A percentile compares a stretch with the other conserved stretches of the same genome.
Evolutionary conservation across 2,329 filamentous ascomycete species (phyloP).

Genomic region (Didymella sp.): DNA sequence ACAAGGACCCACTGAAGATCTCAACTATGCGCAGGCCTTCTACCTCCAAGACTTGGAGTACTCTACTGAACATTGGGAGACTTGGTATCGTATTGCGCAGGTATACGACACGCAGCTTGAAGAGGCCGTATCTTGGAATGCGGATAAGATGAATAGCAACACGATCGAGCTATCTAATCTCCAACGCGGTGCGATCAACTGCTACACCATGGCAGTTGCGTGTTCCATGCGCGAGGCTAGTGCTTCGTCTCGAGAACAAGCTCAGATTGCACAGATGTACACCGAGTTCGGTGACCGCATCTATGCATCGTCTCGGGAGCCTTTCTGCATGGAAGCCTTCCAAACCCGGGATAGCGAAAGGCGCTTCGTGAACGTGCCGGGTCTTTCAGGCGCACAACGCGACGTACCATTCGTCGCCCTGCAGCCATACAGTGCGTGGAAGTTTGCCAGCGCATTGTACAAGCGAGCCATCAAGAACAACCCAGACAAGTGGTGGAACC

Average conservation of each 20-base stretch:
- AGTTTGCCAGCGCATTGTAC: constrained; percentile 68
- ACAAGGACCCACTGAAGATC: constrained; percentile 80
- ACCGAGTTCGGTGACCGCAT: constrained; percentile 72
- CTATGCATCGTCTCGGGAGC: constrained; percentile 72
- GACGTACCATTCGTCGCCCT: constrained; percentile 64
- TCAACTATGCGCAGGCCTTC: constrained; percentile 81
- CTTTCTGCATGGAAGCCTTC: constrained; percentile 72
- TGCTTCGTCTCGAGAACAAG: constrained; percentile 54
- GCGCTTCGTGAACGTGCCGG: constrained; percentile 65
- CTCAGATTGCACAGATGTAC: constrained; percentile 69
- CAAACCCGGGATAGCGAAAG: constrained; percentile 64
- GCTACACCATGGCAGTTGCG: constrained; percentile 72
- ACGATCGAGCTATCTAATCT: constrained; percentile 75
- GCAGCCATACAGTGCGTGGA: constrained; percentile 68
- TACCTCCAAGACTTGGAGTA: constrained; percentile 84
- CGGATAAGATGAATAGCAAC: constrained; percentile 89
- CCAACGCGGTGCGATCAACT: constrained; percentile 83
- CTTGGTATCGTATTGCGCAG: constrained; percentile 87
- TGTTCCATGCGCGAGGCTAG: constrained; percentile 63
- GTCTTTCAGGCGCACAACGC: constrained; percentile 60
- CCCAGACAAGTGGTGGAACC: constrained; percentile 69
- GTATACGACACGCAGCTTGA: constrained; percentile 88
- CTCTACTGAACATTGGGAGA: constrained; percentile 82
- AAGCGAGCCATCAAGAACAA: constrained; percentile 64
- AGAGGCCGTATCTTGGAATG: constrained; percentile 85